phyloP scores from a whole-genome alignment of 768 basidiomycete genomes.

The Boletellus ananas region DNA sequence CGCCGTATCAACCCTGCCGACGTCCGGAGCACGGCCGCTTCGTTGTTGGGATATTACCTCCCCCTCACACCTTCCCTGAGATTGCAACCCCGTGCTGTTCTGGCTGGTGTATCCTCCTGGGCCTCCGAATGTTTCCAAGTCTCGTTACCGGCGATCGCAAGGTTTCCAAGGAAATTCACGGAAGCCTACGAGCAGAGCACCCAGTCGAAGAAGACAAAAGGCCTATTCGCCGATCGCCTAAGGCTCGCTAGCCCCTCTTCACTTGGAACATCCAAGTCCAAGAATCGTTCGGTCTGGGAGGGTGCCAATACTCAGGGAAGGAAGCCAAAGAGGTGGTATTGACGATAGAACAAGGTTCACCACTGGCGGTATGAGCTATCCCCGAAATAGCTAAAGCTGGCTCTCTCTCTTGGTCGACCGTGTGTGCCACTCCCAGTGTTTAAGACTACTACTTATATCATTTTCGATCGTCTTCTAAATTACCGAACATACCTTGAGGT shows the following conservation, averaged over 20 bases:
- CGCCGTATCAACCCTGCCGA: constrained; percentile 44
- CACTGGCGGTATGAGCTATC: too few relatives aligned
- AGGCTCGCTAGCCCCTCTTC: constrained; percentile 10
- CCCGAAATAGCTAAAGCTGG: too few relatives aligned
- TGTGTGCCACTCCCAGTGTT: too few relatives aligned
- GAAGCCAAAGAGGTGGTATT: constrained; percentile 20
- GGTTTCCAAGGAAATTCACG: constrained; percentile 21
- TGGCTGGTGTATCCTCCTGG: constrained; percentile 64
- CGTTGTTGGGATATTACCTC: constrained; percentile 71
- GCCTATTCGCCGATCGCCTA: constrained; percentile 22
- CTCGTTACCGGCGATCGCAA: constrained; percentile 14
- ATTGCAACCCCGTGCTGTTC: constrained; percentile 38
- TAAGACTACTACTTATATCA: too few relatives aligned
- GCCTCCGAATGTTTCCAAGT: constrained; percentile 29
- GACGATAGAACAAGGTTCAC: not conserved
- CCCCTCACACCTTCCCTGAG: constrained; percentile 48
- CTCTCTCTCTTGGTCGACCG: too few relatives aligned
- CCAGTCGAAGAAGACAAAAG: constrained; percentile 13
- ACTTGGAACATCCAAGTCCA: constrained; percentile 21
- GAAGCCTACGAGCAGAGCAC: constrained; percentile 18
- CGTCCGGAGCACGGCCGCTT: constrained; percentile 58
- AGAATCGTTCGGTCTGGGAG: constrained; percentile 26
- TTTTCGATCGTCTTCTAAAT: too few relatives aligned
- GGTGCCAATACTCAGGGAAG: constrained; percentile 10
- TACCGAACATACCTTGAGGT: too few relatives aligned